Evolutionary conservation across 306 rosid species (phyloP), one percentile per base, ranked within the genome.

Genomic region (Biancaea sappan): DNA sequence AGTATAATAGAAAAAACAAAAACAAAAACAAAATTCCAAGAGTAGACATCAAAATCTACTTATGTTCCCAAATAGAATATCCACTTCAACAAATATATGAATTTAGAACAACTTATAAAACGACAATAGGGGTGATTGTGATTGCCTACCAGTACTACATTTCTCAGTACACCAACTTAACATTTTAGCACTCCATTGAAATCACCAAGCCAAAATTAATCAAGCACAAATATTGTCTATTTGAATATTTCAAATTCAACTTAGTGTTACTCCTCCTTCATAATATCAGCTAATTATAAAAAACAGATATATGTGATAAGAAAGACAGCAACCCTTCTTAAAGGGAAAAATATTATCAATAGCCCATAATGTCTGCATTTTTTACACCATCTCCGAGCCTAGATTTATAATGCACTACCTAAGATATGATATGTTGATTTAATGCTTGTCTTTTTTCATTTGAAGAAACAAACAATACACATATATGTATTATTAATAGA

Each of bases 211-310:
- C 4, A 38, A 60, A 60, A 60, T 32, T 32, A 60, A 21, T 40
- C 21, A 26, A 12, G 46, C 57, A 15, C 5, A 7, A 59, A 40
- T 53, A 43, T 71, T 38, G 9, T 38, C 26, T 54, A 24, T 43
- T 34, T n/a, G 21, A 58, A 28, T 31, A 37, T 60, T 24, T n/a
- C n/a, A n/a, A n/a, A n/a, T 28, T 60, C 66, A 71, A 56, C 46
- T 18, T 31, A 31, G 18, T 29, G 57, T 1, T 26, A 40, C 0
- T 40, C 10, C 19, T 19, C 37, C 31, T 68, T 22, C 37, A 24
- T 22, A 2, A 15, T 52, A 69, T 50, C 7, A 11, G 56, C 43
- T 31, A 54, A 16, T 72, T 18, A 31, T 40, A 56, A 26, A 13
- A 8, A n/a, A 19, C 15, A 15, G 21, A 8, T 8, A 59, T 31